These are phyloP conservation scores for Helianthus tuberosus DNA, from an alignment of 129 eudicot genomes.

Conservation along the genomic window DNA sequence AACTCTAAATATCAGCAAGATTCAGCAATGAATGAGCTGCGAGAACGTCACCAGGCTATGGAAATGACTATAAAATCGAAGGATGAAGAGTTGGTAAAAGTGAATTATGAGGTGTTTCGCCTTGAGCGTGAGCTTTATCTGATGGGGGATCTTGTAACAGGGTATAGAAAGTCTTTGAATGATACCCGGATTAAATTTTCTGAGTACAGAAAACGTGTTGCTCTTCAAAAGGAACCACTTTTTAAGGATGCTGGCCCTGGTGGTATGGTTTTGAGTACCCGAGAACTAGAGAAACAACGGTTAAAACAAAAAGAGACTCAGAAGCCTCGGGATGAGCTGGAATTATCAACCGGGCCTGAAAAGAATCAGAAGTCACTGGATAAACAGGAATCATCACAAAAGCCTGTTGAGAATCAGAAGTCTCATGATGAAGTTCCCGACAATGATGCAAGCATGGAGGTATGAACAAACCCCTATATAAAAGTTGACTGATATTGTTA, in stretches of 20 bases:
- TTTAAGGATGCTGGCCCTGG: constrained; percentile 81
- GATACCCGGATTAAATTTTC: constrained; percentile 50
- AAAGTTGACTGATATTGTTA: constrained; percentile 1
- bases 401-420: constrained; percentile 17
- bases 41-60: constrained; percentile 38
- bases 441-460: constrained; percentile 21
- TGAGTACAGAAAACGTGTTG: constrained; percentile 54
- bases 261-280: constrained; percentile 69
- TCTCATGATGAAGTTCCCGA: not conserved
- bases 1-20: constrained; percentile 46
- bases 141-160: constrained; percentile 59
- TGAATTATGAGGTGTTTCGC: constrained; percentile 48
- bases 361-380: constrained; percentile 16
- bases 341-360: not conserved
- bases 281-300: constrained; percentile 63
- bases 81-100: constrained; percentile 53
- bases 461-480: constrained; percentile 27
- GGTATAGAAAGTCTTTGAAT: constrained; percentile 69
- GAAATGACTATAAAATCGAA: constrained; percentile 44
- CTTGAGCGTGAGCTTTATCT: constrained; percentile 68
- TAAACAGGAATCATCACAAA: not conserved
- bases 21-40: constrained; percentile 42
- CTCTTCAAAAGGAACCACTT: constrained; percentile 61
- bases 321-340: constrained; percentile 17
- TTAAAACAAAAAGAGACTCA: constrained; percentile 38